phyloP scores from a whole-genome alignment of 176 grass and related monocot species.

The Cocos nucifera region DNA sequence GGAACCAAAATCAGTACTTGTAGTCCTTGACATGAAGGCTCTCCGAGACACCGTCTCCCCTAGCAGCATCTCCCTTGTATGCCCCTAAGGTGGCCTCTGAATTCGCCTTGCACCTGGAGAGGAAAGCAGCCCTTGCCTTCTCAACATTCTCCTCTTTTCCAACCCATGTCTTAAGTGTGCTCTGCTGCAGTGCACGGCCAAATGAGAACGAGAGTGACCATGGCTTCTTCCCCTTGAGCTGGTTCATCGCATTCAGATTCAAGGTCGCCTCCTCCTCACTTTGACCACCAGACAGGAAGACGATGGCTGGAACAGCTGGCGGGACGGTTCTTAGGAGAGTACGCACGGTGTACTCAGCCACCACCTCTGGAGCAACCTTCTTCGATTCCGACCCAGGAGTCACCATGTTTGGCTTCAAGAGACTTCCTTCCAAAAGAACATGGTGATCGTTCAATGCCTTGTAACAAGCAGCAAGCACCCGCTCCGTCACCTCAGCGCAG shows the following conservation, averaged over 20 bases:
- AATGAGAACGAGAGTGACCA: constrained; percentile 11
- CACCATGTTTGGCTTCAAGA: constrained; percentile 23
- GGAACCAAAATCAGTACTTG: neutral
- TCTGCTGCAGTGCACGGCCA: constrained; percentile 6
- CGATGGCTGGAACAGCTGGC: neutral
- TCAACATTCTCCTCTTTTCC: constrained; percentile 3
- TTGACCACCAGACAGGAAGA: constrained; percentile 7
- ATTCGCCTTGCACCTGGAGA: constrained; percentile 7
- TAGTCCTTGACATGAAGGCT: neutral
- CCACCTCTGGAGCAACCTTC: constrained; percentile 1
- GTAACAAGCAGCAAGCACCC: constrained; percentile 22
- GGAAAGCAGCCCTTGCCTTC: constrained; percentile 5
- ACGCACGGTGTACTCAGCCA: neutral
- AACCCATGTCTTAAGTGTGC: neutral
- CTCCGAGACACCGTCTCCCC: neutral
- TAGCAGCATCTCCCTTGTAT: constrained; percentile 6
- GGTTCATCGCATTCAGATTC: constrained; percentile 8
- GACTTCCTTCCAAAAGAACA: constrained; percentile 15
- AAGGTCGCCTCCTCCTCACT: constrained; percentile 7
- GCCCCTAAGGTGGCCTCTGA: neutral
- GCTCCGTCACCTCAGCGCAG: constrained; percentile 20
- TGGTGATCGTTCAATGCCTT: constrained; percentile 23
- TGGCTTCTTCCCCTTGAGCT: constrained; percentile 8
- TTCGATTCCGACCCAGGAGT: neutral
- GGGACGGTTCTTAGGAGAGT: neutral